Base-by-base conservation (phyloP, 495 filamentous ascomycete genomes). In the Glonium stellatum region DNA sequence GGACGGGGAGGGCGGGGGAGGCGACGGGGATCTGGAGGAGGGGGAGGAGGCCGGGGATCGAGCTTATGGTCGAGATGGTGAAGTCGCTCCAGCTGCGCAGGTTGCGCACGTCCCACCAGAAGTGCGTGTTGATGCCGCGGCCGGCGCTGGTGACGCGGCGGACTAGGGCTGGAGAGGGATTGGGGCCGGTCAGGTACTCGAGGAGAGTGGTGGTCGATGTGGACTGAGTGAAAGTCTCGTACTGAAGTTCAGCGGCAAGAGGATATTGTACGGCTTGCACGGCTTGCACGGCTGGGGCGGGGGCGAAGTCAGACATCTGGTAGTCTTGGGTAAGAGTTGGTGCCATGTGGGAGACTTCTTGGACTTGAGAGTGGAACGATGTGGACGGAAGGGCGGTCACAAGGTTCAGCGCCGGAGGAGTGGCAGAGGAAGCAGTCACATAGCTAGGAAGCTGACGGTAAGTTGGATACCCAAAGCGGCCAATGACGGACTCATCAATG, bases 41-140 rank as follows among this genome's bases (percentile, higher is more conserved):
- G 50, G 79, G 77, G 21, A 83, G 79, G 48, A 95, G 87, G 13
- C 82, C 82, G 0, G 83, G 84, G 51, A 95, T 80, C n/a, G 82
- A 77, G 62, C 82, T 78, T 72, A 97, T 88, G 54, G 86, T 85
- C 48, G 74, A 68, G 23, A 89, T 73, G 54, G 80, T 87, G 79
- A 96, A 96, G 59, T 82, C 79, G 46, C 78, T 79, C 91, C 91
- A 97, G 62, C 82, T 79, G 50, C 87, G 84, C 61, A 96, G 77
- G 66, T 95, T 91, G 52, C 91, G 87, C 56, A 96, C 81, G 63
- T 97, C 91, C 88, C 88, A 97, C 91, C 91, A 97, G 69, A 89
- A 92, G 69, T 95, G 87, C 67, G 85, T 85, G 68, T 87, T 83
- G 65, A 85, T 71, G 46, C 85, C 85, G 41, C 89, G 83, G 25